A percentile compares a stretch with the other conserved stretches of the same genome.
Conservation (phyloP, 2,329 filamentous ascomycete species). For the Cadophora sp. region DNA sequence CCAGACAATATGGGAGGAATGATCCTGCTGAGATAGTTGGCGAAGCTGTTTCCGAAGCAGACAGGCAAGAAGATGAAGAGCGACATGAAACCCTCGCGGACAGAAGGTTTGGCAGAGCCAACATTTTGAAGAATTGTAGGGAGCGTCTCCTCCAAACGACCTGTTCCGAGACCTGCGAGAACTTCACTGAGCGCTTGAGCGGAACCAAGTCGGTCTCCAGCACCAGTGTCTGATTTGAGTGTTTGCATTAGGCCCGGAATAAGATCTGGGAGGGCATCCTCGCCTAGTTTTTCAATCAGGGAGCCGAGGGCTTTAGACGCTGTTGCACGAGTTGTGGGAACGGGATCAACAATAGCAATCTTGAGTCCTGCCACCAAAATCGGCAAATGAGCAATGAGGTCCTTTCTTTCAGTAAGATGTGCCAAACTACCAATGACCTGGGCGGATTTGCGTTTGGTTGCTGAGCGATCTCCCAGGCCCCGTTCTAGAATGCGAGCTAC, state of each 20-base stretch:
- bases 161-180: conserved; percentile 90
- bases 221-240: conserved; percentile 95
- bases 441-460: conserved; percentile 93
- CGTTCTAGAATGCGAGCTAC: conserved; percentile 96
- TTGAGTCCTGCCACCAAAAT: conserved; percentile 92
- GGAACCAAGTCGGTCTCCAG: conserved; percentile 93
- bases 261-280: conserved; percentile 94
- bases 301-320: conserved; percentile 95
- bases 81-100: conserved; percentile 99
- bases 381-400: conserved; percentile 87
- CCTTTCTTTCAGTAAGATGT: conserved; percentile 95
- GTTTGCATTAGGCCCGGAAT: conserved; percentile 98
- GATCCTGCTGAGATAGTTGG: conserved; percentile 92
- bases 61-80: conserved; percentile 99
- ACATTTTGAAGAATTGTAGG: conserved; percentile 97
- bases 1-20: conserved; percentile 95
- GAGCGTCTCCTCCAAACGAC: conserved; percentile 91
- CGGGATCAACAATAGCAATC: conserved; percentile 89
- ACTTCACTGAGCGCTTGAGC: conserved; percentile 97
- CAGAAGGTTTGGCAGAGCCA: conserved; percentile 84
- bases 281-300: conserved; percentile 96
- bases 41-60: conserved; percentile 98
- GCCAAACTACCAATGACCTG: conserved; percentile 98
- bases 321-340: conserved; percentile 94
- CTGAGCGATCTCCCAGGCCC: conserved; percentile 87